Conservation (phyloP, 2,329 filamentous ascomycete species). For the Fusarium sp. region DNA sequence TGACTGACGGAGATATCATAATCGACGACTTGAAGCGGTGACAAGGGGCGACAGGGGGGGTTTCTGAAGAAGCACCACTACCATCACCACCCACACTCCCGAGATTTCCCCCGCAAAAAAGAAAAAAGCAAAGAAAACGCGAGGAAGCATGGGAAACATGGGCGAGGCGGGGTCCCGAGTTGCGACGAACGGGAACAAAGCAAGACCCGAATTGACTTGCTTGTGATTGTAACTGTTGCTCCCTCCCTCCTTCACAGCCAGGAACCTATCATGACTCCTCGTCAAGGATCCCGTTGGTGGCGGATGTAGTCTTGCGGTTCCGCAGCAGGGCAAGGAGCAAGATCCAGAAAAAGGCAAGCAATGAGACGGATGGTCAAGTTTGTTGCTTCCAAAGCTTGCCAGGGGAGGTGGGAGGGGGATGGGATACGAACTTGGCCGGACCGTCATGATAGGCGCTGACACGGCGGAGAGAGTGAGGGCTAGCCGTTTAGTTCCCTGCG, state of each 20-base stretch:
- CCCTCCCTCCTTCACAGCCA: background rate
- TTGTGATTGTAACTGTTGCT: background rate
- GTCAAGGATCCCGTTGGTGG: background rate
- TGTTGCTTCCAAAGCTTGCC: slow-evolving; percentile 1
- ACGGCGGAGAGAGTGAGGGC: background rate
- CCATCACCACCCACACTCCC: background rate
- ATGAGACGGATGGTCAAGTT: background rate
- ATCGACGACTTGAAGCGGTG: slow-evolving; percentile 16
- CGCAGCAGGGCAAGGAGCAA: slow-evolving; percentile 7
- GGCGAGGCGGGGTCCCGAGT: background rate
- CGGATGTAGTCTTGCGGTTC: slow-evolving; percentile 15
- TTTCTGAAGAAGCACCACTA: background rate
- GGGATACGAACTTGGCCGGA: background rate
- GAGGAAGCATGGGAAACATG: slow-evolving; percentile 5
- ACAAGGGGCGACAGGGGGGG: background rate
- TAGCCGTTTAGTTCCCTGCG: slow-evolving; percentile 23
- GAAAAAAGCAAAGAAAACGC: slow-evolving; percentile 5
- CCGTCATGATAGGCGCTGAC: slow-evolving; percentile 2
- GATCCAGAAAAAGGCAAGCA: slow-evolving; percentile 11
- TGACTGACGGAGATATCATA: slow-evolving; percentile 25
- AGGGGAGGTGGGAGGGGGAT: background rate
- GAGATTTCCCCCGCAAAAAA: background rate
- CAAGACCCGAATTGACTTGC: background rate
- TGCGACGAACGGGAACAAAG: background rate
- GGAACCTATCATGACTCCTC: background rate